Evolutionary conservation across 1,284 basidiomycete genomes (phyloP), one percentile per base, ranked within the genome.

Genomic region (Rhodofomes roseus): DNA sequence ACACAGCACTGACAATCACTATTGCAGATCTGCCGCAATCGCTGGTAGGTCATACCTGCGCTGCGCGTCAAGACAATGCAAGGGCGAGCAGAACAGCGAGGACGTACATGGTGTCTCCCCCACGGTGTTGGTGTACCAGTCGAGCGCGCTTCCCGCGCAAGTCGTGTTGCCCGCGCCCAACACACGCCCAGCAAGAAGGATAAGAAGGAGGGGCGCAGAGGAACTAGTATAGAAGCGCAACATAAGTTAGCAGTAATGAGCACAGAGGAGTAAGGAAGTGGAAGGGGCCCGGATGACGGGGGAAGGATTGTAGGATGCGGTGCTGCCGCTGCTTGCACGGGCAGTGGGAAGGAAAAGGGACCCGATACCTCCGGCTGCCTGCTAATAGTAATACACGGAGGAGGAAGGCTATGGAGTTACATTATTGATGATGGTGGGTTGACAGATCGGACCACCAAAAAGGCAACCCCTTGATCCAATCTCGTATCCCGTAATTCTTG

Each of bases 21-120:
- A 22, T 58, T 58, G 40, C 56, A 58, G 31, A 58, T 53, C 40
- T 58, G 56, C 9, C 56, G 56, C 25, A 58, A 39, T 41, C 56
- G 46, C 37, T 58, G 56, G 29, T 58, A 58, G 5, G 56, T 58
- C 48, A 53, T 58, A 37, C 56, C 56, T 58, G 46, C 25, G 11
- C 14, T 22, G 7, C 20, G 16, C 23, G 25, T 41, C 11, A 41
- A 25, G 6, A 20, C 22, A 27, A 37, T 9, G 25, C 36, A 16
- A 31, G 22, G 39, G 36, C 14, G 14, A 34, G 6, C 1, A 52
- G 23, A 18, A 27, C 44, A 27, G 53, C 14, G 39, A 40, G 34
- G 11, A 16, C 54, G 25, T 31, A 56, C 53, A 56, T 29, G 48
- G 54, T 25, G 44, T 55, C 36, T 53, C 53, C 1, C 59, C 54